phyloP scores from a whole-genome alignment of 148 eudicot species.

The Beta vulgaris region DNA sequence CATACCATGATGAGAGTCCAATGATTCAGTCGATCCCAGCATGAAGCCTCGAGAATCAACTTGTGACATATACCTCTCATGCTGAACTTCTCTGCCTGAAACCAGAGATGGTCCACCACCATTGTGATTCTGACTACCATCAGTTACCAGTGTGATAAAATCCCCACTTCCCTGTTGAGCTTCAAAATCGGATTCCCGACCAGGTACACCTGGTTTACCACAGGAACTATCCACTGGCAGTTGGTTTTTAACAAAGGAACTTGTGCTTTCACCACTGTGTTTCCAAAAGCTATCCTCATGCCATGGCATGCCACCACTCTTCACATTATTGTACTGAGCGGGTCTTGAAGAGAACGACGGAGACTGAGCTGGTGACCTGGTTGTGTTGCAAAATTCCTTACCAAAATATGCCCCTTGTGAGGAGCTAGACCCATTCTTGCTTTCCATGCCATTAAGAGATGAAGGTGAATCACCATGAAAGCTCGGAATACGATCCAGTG shows the following conservation, averaged over 20 bases:
- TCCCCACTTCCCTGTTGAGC: constrained; percentile 28
- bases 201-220: constrained; percentile 28
- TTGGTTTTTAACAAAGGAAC: constrained; percentile 37
- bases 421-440: constrained; percentile 27
- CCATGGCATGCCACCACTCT: constrained; percentile 28
- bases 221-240: constrained; percentile 33
- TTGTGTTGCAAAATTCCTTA: constrained; percentile 35
- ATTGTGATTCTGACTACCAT: constrained; percentile 29
- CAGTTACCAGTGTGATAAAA: constrained; percentile 24
- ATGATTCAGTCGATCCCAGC: constrained; percentile 42
- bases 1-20: constrained; percentile 50
- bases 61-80: constrained; percentile 47
- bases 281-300: constrained; percentile 35
- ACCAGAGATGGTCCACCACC: constrained; percentile 31
- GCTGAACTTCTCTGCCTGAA: constrained; percentile 36
- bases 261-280: constrained; percentile 45
- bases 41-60: constrained; percentile 39
- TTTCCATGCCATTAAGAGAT: constrained; percentile 34
- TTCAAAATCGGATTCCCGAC: constrained; percentile 26
- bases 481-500: constrained; percentile 40
- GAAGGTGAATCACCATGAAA: constrained; percentile 48
- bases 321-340: constrained; percentile 37
- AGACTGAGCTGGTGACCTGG: constrained; percentile 35
- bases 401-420: constrained; percentile 23
- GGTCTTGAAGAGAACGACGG: constrained; percentile 40